Conservation (phyloP, 23 red algal genomes). For the Gracilariopsis chorda region DNA sequence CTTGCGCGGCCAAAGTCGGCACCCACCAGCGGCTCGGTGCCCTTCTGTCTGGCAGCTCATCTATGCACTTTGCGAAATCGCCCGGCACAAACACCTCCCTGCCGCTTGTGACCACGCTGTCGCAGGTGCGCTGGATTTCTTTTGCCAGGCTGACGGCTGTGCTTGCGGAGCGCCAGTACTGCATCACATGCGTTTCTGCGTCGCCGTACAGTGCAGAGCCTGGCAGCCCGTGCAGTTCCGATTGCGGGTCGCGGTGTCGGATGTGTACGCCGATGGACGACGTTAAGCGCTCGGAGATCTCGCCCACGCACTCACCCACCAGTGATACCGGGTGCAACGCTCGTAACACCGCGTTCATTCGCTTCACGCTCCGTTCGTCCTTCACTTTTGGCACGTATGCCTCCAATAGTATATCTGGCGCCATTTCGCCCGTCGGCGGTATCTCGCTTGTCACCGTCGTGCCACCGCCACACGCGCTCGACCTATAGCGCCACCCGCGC, state of each 20-base stretch:
- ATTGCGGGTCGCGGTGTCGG: constrained; percentile 23
- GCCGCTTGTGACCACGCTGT: background rate
- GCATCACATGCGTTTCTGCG: background rate
- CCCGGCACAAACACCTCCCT: constrained; percentile 31
- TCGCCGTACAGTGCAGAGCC: constrained; percentile 29
- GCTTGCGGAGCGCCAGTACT: constrained; percentile 45
- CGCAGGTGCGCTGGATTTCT: background rate
- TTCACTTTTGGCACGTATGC: constrained; percentile 53
- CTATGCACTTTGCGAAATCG: background rate
- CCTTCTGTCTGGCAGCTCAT: background rate
- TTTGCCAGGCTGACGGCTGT: background rate
- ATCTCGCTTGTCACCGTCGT: no score
- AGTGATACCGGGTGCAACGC: background rate
- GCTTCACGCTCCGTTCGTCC: background rate
- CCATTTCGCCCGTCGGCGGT: no score
- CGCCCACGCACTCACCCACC: constrained; percentile 12
- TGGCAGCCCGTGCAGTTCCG: constrained; percentile 6
- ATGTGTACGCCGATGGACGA: constrained; percentile 67
- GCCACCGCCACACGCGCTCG: no score
- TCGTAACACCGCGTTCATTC: constrained; percentile 42
- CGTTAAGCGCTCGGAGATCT: background rate
- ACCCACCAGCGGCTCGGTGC: constrained; percentile 12
- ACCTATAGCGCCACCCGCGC: no score
- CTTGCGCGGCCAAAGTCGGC: constrained; percentile 41
- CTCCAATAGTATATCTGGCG: constrained; percentile 51